These are phyloP conservation scores for Fraxinus velutina DNA, from an alignment of 305 asterid genomes.

Conservation along the genomic window DNA sequence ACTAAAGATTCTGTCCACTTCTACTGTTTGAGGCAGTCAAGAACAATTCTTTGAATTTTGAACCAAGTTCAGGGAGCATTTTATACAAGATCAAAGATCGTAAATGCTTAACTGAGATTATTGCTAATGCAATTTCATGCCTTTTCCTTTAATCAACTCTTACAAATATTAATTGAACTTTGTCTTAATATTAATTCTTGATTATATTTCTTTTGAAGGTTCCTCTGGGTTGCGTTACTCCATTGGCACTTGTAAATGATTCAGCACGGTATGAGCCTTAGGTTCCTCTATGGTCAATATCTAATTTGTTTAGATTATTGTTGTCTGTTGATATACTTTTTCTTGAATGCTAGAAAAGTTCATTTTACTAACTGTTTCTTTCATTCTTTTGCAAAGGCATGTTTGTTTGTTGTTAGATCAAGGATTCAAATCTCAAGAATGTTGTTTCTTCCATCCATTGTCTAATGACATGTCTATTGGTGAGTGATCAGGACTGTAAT, in stretches of 20 bases:
- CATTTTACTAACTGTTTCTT: constrained; percentile 16
- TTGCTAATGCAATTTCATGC: background rate
- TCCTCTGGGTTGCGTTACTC: constrained; percentile 89
- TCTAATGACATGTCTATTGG: constrained; percentile 79
- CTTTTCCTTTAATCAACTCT: constrained; percentile 5
- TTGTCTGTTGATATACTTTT: background rate
- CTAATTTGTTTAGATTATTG: background rate
- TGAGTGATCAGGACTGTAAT: constrained; percentile 29
- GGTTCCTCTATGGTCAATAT: background rate
- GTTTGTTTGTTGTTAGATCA: constrained; percentile 84
- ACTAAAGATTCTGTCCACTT: background rate
- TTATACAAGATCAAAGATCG: background rate
- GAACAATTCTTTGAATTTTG: background rate
- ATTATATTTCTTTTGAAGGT: constrained; percentile 49
- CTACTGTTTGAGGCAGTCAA: background rate
- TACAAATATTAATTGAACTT: constrained; percentile 5
- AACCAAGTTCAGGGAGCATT: background rate
- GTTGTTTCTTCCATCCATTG: constrained; percentile 90
- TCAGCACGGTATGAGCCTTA: constrained; percentile 62
- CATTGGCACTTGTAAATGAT: constrained; percentile 84
- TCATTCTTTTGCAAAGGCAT: constrained; percentile 48
- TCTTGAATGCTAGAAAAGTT: background rate
- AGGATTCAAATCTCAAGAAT: constrained; percentile 59
- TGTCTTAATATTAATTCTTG: constrained; percentile 15
- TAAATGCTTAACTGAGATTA: background rate